Evolutionary conservation across 2,329 filamentous ascomycete species (phyloP).

Genomic region (Albophoma yamanashiensis): DNA sequence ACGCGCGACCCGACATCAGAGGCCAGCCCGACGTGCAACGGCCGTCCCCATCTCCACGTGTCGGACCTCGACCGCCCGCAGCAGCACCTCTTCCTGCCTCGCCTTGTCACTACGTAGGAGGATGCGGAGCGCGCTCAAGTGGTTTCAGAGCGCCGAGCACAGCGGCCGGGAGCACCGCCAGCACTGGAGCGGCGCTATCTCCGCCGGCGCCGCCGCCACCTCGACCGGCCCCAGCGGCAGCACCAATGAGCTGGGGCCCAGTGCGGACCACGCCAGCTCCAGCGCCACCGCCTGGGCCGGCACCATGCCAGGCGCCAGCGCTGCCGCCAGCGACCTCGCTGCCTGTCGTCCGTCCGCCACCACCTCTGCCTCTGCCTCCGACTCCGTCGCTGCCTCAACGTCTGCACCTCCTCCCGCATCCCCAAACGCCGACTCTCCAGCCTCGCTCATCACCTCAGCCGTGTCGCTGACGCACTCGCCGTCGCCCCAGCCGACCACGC

Average conservation of each 20-base stretch:
- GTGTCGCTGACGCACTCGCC: slow-evolving; percentile 23
- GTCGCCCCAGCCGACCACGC: slow-evolving; percentile 24
- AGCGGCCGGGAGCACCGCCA: slow-evolving; percentile 5
- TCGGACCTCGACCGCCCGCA: neutral
- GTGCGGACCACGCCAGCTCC: neutral
- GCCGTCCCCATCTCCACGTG: neutral
- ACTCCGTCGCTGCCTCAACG: neutral
- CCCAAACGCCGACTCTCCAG: slow-evolving; percentile 20
- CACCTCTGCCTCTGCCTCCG: neutral
- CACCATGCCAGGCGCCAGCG: slow-evolving; percentile 2
- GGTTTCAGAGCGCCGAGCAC: slow-evolving; percentile 18
- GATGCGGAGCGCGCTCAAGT: slow-evolving; percentile 11
- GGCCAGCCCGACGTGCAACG: neutral
- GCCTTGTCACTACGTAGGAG: no score
- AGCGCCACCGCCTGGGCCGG: slow-evolving; percentile 2
- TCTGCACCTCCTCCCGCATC: slow-evolving; percentile 9
- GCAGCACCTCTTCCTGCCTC: no score
- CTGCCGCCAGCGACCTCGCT: slow-evolving; percentile 7
- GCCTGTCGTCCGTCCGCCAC: slow-evolving; percentile 4
- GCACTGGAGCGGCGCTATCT: slow-evolving; percentile 1
- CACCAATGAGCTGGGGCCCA: neutral
- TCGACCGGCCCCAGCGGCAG: neutral
- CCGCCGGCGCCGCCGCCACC: neutral
- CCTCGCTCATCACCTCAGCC: slow-evolving; percentile 18
- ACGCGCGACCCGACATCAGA: neutral